Evolutionary conservation across 495 filamentous ascomycete species (phyloP).

Genomic region (Lasiosphaeria ovina): DNA sequence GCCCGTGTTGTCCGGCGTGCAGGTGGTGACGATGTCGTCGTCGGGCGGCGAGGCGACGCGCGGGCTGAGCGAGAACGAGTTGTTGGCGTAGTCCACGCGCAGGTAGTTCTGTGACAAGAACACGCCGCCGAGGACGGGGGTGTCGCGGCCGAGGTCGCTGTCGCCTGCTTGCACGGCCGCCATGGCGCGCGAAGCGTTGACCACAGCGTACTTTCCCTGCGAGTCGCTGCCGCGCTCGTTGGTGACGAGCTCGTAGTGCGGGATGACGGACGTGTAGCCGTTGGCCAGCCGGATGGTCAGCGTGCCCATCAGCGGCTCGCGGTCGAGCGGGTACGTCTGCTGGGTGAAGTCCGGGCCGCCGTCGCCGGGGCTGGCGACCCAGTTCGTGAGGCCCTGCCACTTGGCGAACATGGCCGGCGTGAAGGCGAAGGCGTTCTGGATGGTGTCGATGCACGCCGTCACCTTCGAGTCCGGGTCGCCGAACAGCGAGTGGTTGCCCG

Average conservation of each 20-base stretch:
- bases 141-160: background rate
- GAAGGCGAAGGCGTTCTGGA: background rate
- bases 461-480: background rate
- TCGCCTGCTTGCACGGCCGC: background rate
- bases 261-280: background rate
- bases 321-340: background rate
- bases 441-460: background rate
- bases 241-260: background rate
- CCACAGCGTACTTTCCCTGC: background rate
- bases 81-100: background rate
- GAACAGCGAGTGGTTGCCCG: background rate
- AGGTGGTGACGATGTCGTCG: conserved; percentile 22
- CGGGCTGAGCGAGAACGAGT: background rate
- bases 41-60: conserved; percentile 3
- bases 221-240: background rate
- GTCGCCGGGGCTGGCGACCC: background rate
- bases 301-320: background rate
- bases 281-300: background rate
- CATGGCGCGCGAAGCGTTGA: background rate
- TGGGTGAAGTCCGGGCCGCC: background rate
- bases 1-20: conserved; percentile 53
- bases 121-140: background rate
- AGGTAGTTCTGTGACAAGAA: background rate
- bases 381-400: background rate
- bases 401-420: background rate